phyloP scores from a whole-genome alignment of 768 basidiomycete species.

The Calocybe cyanea region DNA sequence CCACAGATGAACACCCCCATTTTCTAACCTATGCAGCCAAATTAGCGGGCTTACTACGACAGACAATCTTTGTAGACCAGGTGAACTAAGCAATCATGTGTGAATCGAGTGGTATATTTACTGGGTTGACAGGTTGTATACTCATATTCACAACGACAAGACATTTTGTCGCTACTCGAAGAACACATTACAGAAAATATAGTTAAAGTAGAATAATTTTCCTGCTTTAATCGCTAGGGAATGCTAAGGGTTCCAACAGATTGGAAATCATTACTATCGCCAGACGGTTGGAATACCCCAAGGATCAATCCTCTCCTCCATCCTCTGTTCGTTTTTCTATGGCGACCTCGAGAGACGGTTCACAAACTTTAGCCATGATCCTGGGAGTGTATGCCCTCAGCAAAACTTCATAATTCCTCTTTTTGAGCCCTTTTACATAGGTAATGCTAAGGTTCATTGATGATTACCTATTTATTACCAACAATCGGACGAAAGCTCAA shows the following conservation, averaged over 20 bases:
- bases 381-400: conserved; percentile 55
- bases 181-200: conserved; percentile 93
- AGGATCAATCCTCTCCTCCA: conserved; percentile 89
- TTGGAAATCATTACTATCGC: conserved; percentile 74
- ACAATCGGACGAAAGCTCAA: conserved; percentile 52
- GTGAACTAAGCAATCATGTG: conserved; percentile 30
- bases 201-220: conserved; percentile 65
- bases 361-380: conserved; percentile 49
- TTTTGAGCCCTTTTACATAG: conserved; percentile 33
- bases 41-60: conserved; percentile 61
- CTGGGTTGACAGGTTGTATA: conserved; percentile 36
- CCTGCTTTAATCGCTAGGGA: background rate
- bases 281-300: conserved; percentile 97
- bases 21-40: conserved; percentile 69
- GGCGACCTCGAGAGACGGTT: conserved; percentile 77
- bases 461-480: conserved; percentile 89
- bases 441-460: conserved; percentile 84
- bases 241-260: conserved; percentile 39
- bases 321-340: conserved; percentile 95
- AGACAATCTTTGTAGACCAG: conserved; percentile 86
- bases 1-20: conserved; percentile 67
- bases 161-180: conserved; percentile 70
- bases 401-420: conserved; percentile 3
- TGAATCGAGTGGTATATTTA: background rate
- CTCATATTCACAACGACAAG: conserved; percentile 45